A percentile compares a stretch with the other conserved stretches of the same genome.
These are phyloP conservation scores for Starmerella cellae DNA, from an alignment of 805 yeast genomes.

Conservation along the genomic window DNA sequence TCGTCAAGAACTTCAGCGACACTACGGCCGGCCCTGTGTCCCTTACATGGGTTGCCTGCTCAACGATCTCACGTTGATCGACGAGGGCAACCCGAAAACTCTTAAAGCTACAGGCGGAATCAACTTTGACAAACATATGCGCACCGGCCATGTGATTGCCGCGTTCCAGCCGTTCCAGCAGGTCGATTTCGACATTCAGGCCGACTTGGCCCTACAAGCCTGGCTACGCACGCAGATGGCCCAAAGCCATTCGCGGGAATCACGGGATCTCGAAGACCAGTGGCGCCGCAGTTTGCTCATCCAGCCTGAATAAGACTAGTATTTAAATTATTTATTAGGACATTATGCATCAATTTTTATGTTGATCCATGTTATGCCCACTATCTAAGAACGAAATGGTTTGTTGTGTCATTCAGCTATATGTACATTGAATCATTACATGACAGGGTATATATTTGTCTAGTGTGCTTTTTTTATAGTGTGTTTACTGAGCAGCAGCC, in stretches of 20 bases:
- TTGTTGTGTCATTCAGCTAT: too few species aligned
- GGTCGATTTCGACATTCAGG: constrained; percentile 13
- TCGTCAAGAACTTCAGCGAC: constrained; percentile 22
- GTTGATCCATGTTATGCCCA: too few species aligned
- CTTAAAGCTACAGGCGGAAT: constrained; percentile 18
- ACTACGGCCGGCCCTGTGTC: constrained; percentile 23
- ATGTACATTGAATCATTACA: too few species aligned
- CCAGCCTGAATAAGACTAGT: constrained; percentile 21
- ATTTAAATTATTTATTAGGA: too few species aligned
- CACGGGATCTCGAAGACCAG: constrained; percentile 24
- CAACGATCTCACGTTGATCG: constrained; percentile 28
- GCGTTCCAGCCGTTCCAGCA: constrained; percentile 27
- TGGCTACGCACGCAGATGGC: constrained; percentile 29
- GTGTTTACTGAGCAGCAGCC: too few species aligned
- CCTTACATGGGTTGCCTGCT: constrained; percentile 29
- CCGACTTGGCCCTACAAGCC: constrained; percentile 20
- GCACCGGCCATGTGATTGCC: constrained; percentile 25
- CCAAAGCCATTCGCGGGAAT: constrained; percentile 22
- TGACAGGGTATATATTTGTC: too few species aligned
- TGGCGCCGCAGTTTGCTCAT: constrained; percentile 29
- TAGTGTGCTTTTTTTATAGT: too few species aligned
- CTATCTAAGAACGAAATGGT: too few species aligned
- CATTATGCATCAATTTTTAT: too few species aligned
- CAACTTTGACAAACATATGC: constrained; percentile 28
- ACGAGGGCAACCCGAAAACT: constrained; percentile 28